phyloP scores from a whole-genome alignment of 2,329 filamentous ascomycete genomes.

The Clonostachys solani region DNA sequence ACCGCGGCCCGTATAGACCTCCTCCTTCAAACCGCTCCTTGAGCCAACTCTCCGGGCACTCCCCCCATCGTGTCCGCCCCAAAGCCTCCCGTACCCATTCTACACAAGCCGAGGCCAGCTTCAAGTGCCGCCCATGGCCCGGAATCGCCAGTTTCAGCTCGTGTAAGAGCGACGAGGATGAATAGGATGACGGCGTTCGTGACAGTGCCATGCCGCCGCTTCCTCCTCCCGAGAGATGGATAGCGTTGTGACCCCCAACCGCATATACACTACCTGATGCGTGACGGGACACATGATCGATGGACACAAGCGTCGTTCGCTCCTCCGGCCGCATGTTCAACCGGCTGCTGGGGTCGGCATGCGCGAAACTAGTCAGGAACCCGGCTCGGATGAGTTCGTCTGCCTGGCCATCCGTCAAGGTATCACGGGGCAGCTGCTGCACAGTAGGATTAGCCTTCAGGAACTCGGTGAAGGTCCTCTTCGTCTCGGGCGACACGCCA shows the following conservation, averaged over 20 bases:
- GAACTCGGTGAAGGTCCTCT: slow-evolving; percentile 44
- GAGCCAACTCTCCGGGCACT: slow-evolving; percentile 58
- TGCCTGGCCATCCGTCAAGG: slow-evolving; percentile 39
- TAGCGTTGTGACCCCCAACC: slow-evolving; percentile 62
- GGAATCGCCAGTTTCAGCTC: slow-evolving; percentile 53
- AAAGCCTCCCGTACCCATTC: slow-evolving; percentile 58
- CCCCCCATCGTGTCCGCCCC: slow-evolving; percentile 53
- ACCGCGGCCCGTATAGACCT: slow-evolving; percentile 34
- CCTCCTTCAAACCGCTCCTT: slow-evolving; percentile 70
- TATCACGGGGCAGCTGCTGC: slow-evolving; percentile 14
- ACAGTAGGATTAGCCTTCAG: slow-evolving; percentile 46
- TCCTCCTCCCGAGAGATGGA: slow-evolving; percentile 59
- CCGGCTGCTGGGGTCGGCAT: slow-evolving; percentile 22
- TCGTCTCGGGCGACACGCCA: slow-evolving; percentile 33
- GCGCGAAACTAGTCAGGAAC: slow-evolving; percentile 53
- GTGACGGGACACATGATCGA: slow-evolving; percentile 59
- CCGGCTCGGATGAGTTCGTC: slow-evolving; percentile 60
- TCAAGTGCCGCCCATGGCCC: slow-evolving; percentile 62
- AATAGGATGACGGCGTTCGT: slow-evolving; percentile 15
- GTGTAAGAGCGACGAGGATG: slow-evolving; percentile 6
- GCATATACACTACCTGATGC: slow-evolving; percentile 66
- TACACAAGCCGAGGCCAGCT: slow-evolving; percentile 57
- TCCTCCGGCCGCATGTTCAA: slow-evolving; percentile 46
- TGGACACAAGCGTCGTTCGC: slow-evolving; percentile 50
- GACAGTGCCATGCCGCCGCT: slow-evolving; percentile 21